phyloP scores from a whole-genome alignment of 2,329 filamentous ascomycete genomes.

The Didymella lethalis region DNA sequence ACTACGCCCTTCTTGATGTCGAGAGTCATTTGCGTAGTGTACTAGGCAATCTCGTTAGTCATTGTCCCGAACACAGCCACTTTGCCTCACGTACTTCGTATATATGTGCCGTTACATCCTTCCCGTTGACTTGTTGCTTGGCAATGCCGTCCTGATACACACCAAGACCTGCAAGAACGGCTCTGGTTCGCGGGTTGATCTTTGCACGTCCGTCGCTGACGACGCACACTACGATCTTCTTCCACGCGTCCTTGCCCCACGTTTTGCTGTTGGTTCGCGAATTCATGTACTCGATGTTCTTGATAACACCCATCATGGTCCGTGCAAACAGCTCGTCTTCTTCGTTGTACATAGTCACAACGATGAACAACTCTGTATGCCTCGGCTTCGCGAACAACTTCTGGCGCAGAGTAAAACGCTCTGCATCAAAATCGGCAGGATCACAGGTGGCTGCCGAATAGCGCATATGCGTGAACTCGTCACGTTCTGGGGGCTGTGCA shows the following conservation, averaged over 20 bases:
- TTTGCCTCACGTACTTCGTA: constrained; percentile 65
- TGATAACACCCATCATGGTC: constrained; percentile 96
- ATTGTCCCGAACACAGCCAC: constrained; percentile 10
- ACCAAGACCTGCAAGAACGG: constrained; percentile 89
- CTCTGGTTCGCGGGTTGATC: constrained; percentile 91
- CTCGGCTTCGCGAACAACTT: constrained; percentile 89
- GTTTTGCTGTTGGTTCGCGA: constrained; percentile 91
- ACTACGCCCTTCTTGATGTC: constrained; percentile 92
- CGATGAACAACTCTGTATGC: constrained; percentile 95
- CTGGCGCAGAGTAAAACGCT: constrained; percentile 91
- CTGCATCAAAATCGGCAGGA: constrained; percentile 83
- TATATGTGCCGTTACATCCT: constrained; percentile 96
- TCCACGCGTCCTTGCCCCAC: constrained; percentile 98
- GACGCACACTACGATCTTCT: constrained; percentile 98
- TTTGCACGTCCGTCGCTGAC: constrained; percentile 97
- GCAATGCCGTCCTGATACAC: constrained; percentile 98
- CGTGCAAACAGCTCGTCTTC: constrained; percentile 95
- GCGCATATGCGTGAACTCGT: constrained; percentile 89
- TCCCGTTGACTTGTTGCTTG: constrained; percentile 95
- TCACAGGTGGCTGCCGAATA: constrained; percentile 96
- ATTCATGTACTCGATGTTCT: constrained; percentile 99
- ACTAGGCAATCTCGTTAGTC: constrained; percentile 52
- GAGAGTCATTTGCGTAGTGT: constrained; percentile 85
- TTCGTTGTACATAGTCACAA: constrained; percentile 99
- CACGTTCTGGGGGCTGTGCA: constrained; percentile 76